phyloP scores from a whole-genome alignment of 768 basidiomycete genomes.

The Sporobolomyces pararoseus region DNA sequence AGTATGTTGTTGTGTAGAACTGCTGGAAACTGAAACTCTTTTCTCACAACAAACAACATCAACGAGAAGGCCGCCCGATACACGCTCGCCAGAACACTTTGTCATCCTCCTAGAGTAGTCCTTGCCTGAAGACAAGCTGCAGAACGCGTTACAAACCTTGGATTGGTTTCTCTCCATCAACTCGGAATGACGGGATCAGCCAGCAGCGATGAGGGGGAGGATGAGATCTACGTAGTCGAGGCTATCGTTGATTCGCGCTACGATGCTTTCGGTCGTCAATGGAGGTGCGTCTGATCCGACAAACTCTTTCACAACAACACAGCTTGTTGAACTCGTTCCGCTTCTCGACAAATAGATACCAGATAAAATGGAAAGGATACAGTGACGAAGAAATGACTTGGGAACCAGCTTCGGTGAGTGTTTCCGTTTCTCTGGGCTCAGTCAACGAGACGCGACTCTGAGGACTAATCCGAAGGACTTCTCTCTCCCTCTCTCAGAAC shows the following conservation, averaged over 20 bases:
- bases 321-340: not conserved
- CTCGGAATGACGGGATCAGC: not conserved
- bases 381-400: conserved; percentile 16
- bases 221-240: conserved; percentile 29
- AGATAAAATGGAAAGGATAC: conserved; percentile 38
- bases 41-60: too few species aligned
- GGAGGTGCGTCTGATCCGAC: conserved; percentile 10
- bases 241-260: conserved; percentile 18
- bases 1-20: too few species aligned
- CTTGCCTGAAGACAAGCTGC: too few species aligned
- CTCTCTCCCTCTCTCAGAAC: conserved; percentile 19
- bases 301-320: too few species aligned
- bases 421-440: too few species aligned
- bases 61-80: too few species aligned
- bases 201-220: not conserved
- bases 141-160: too few species aligned
- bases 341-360: not conserved
- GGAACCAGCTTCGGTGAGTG: conserved; percentile 22
- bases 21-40: too few species aligned
- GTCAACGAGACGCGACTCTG: too few species aligned
- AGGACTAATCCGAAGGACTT: not conserved
- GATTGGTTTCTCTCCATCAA: too few species aligned
- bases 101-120: too few species aligned
- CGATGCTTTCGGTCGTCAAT: not conserved
- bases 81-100: too few species aligned